Evolutionary conservation across 2,329 filamentous ascomycete species (phyloP).

Genomic region (Neopestalotiopsis clavispora): DNA sequence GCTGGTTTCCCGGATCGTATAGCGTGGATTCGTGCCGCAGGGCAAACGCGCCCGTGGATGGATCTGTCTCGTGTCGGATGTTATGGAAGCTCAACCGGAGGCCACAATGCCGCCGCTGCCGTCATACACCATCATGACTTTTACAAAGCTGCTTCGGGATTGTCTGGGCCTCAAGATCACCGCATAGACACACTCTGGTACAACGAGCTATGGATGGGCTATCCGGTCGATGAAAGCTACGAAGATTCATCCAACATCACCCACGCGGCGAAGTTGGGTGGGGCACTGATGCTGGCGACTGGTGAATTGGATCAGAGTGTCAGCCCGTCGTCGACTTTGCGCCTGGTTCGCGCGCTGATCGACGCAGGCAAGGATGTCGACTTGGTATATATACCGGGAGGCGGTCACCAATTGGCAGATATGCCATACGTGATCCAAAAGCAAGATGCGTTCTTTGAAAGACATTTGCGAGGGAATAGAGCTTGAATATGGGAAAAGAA

Average conservation of each 20-base stretch:
- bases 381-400: conserved; percentile 3
- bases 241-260: conserved; percentile 4
- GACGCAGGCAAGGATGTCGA: conserved; percentile 6
- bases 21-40: conserved; percentile 11
- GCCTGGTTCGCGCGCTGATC: neutral
- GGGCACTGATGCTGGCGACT: conserved; percentile 4
- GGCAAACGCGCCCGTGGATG: conserved; percentile 8
- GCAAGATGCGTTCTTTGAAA: neutral
- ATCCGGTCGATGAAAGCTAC: conserved; percentile 10
- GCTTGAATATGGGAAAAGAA: neutral
- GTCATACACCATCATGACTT: conserved; percentile 8
- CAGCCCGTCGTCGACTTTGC: conserved; percentile 2
- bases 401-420: neutral
- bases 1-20: conserved; percentile 6
- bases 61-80: conserved; percentile 7
- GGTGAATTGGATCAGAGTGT: conserved; percentile 8
- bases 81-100: conserved; percentile 3
- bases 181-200: conserved; percentile 13
- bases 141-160: conserved; percentile 8
- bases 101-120: conserved; percentile 12
- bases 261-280: neutral
- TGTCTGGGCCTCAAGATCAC: conserved; percentile 1
- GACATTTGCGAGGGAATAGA: neutral
- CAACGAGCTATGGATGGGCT: conserved; percentile 14
- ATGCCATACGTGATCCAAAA: neutral